These are phyloP conservation scores for Fusarium sacchari DNA, from an alignment of 2,329 filamentous ascomycete genomes.

Conservation along the genomic window DNA sequence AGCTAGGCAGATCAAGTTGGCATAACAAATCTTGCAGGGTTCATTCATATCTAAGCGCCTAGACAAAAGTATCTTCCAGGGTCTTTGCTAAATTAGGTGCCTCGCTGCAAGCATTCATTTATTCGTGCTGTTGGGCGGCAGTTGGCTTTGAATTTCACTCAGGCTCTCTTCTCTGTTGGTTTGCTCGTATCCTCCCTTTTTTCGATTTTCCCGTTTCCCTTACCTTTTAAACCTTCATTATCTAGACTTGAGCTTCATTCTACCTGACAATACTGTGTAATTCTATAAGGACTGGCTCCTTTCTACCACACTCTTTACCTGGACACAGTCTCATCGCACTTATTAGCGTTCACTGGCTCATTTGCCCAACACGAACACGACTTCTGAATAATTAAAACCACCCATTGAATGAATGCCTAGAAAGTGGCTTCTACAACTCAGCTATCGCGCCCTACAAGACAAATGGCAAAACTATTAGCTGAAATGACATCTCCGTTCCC, in stretches of 20 bases:
- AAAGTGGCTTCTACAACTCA: no score
- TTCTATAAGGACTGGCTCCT: not conserved
- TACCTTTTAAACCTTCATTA: not conserved
- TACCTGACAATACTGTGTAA: not conserved
- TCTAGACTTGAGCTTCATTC: not conserved
- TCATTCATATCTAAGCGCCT: not conserved
- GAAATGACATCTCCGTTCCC: not conserved
- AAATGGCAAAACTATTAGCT: not conserved
- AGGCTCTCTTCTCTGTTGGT: no score
- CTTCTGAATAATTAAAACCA: not conserved
- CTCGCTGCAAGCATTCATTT: not conserved
- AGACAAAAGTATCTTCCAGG: not conserved
- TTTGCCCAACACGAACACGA: not conserved
- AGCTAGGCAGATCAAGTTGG: not conserved
- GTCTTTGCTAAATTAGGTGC: not conserved
- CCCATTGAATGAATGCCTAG: not conserved
- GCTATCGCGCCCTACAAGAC: not conserved
- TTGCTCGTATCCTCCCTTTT: no score
- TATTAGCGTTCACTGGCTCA: not conserved
- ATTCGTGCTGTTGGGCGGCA: not conserved
- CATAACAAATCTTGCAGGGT: not conserved
- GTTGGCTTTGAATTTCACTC: not conserved
- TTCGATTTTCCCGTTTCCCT: no score
- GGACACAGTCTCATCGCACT: not conserved
- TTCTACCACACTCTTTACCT: not conserved